Conservation (phyloP, 768 basidiomycete species). For the Mrakia gelida region DNA sequence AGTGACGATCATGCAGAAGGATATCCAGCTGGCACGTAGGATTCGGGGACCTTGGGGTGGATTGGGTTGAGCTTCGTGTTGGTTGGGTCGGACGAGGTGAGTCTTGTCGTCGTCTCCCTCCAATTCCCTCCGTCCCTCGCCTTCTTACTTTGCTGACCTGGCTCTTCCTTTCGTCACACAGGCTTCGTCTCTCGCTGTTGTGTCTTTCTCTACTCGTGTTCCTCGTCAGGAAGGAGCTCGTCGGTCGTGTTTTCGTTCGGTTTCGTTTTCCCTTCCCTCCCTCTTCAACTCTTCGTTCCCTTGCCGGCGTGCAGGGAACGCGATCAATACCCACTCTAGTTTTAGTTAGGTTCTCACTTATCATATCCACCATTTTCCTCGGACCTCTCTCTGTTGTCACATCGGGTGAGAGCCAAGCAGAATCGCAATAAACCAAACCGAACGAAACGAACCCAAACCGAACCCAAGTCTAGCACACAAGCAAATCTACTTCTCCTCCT, state of each 20-base stretch:
- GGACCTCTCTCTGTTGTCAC: too few species aligned
- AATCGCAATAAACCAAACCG: background rate
- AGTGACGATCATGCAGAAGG: conserved; percentile 95
- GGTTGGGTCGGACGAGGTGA: too few species aligned
- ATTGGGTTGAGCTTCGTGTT: conserved; percentile 4
- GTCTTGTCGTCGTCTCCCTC: too few species aligned
- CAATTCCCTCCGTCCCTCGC: too few species aligned
- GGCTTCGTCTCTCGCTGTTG: too few species aligned
- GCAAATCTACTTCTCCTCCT: background rate
- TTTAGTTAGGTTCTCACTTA: background rate
- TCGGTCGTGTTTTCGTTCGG: background rate
- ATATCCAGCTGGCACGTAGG: conserved; percentile 91
- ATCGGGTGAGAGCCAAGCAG: too few species aligned
- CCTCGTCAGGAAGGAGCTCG: too few species aligned
- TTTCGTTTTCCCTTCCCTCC: background rate
- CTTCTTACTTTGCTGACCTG: too few species aligned
- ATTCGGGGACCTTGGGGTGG: conserved; percentile 66
- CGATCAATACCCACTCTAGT: background rate
- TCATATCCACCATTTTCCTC: background rate
- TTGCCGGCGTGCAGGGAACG: too few species aligned
- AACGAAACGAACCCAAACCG: background rate
- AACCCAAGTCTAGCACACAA: background rate
- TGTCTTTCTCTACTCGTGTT: background rate
- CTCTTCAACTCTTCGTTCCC: background rate
- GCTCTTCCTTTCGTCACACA: too few species aligned